phyloP scores from a whole-genome alignment of 352 stramenopile species.

The Phytophthora litchii region DNA sequence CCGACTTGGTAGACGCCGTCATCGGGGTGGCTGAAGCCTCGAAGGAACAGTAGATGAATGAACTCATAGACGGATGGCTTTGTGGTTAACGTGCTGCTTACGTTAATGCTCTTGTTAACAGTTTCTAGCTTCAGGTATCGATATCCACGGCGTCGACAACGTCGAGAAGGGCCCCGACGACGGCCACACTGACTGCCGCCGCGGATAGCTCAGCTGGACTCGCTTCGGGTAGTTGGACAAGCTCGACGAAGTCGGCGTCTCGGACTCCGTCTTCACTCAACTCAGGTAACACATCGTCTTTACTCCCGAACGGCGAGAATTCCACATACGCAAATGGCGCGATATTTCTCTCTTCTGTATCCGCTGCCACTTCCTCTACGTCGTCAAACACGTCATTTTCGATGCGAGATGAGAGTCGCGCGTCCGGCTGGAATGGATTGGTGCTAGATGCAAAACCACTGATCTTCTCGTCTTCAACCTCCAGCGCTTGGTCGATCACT shows the following conservation, averaged over 20 bases:
- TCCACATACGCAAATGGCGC: slow-evolving; percentile 1
- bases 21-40: slow-evolving; percentile 32
- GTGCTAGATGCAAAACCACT: not conserved
- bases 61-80: slow-evolving; percentile 5
- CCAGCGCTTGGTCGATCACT: slow-evolving; percentile 2
- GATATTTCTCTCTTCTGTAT: not conserved
- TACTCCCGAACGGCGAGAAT: not conserved
- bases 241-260: slow-evolving; percentile 27
- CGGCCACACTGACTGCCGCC: slow-evolving; percentile 13
- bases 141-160: slow-evolving; percentile 21
- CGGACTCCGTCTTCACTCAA: slow-evolving; percentile 10
- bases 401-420: not conserved
- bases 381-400: not conserved
- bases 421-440: not conserved
- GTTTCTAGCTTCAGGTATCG: slow-evolving; percentile 15
- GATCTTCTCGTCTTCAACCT: not conserved
- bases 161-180: slow-evolving; percentile 29
- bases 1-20: slow-evolving; percentile 63
- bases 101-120: not conserved
- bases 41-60: slow-evolving; percentile 26
- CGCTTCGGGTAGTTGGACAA: slow-evolving; percentile 19
- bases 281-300: not conserved
- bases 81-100: slow-evolving; percentile 1
- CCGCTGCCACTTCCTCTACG: not conserved
- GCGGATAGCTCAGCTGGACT: slow-evolving; percentile 24